phyloP scores from a whole-genome alignment of 2,329 filamentous ascomycete species.

The Stachybotrys echinatus region DNA sequence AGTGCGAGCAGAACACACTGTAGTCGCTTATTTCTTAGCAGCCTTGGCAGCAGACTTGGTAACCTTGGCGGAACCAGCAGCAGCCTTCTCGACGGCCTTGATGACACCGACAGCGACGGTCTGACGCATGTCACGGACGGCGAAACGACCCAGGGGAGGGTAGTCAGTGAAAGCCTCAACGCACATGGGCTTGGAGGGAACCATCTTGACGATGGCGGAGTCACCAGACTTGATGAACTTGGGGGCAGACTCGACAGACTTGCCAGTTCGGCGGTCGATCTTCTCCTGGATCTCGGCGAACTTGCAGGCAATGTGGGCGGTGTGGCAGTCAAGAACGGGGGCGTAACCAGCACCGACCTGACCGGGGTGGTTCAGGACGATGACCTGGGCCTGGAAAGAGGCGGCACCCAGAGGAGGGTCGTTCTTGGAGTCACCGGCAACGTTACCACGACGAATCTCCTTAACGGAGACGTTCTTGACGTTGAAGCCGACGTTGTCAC shows the following conservation, averaged over 20 bases:
- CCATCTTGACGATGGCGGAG: constrained; percentile 99
- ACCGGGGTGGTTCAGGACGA: constrained; percentile 99
- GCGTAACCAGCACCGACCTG: constrained; percentile 99
- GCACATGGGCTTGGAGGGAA: constrained; percentile 99
- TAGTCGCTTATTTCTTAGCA: constrained; percentile 62
- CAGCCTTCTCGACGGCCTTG: constrained; percentile 73
- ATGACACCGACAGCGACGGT: constrained; percentile 93
- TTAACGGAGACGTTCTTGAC: constrained; percentile 99
- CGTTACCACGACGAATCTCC: constrained; percentile 99
- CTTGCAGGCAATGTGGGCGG: constrained; percentile 99
- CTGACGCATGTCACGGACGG: constrained; percentile 96
- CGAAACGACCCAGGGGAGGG: constrained; percentile 99
- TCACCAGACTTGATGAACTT: constrained; percentile 99
- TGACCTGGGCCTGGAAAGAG: constrained; percentile 99
- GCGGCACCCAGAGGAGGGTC: constrained; percentile 86
- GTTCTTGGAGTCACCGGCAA: constrained; percentile 99
- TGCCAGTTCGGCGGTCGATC: constrained; percentile 99
- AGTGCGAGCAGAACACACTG: constrained; percentile 13
- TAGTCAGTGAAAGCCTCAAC: constrained; percentile 99
- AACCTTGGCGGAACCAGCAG: constrained; percentile 55
- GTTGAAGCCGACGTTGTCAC: constrained; percentile 99
- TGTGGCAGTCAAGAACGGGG: constrained; percentile 99
- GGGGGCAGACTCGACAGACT: constrained; percentile 83
- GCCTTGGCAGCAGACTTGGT: constrained; percentile 71
- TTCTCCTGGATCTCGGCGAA: constrained; percentile 99